Conservation (phyloP, 1,284 basidiomycete genomes). For the Coniophora puteana region DNA sequence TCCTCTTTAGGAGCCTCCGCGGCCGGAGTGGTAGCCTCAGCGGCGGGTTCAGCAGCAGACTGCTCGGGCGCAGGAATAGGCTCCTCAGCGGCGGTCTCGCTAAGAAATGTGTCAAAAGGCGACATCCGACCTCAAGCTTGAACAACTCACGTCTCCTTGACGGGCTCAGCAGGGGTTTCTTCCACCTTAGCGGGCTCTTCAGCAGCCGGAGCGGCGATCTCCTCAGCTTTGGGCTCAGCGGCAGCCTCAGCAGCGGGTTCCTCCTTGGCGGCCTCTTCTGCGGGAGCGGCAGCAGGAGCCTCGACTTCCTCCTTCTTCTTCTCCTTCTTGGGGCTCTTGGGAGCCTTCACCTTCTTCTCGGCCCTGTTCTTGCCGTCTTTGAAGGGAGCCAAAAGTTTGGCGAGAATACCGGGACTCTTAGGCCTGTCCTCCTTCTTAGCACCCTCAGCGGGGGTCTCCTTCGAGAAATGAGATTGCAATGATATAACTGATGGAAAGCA, state of each 20-base stretch:
- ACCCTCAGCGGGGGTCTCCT: slow-evolving; percentile 41
- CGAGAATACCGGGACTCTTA: slow-evolving; percentile 70
- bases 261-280: slow-evolving; percentile 35
- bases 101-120: slow-evolving; percentile 11
- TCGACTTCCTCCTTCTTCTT: slow-evolving; percentile 76
- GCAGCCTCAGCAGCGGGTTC: slow-evolving; percentile 32
- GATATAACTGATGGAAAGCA: slow-evolving; percentile 6
- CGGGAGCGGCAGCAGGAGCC: slow-evolving; percentile 29
- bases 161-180: slow-evolving; percentile 43
- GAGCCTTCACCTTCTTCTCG: slow-evolving; percentile 52
- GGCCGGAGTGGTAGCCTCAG: slow-evolving; percentile 27
- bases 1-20: slow-evolving; percentile 58
- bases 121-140: background rate
- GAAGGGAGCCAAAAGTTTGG: slow-evolving; percentile 73
- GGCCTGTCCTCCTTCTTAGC: slow-evolving; percentile 69
- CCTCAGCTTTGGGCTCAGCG: slow-evolving; percentile 31
- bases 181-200: slow-evolving; percentile 39
- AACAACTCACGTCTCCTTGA: slow-evolving; percentile 53
- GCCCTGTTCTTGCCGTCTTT: slow-evolving; percentile 37
- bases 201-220: slow-evolving; percentile 29
- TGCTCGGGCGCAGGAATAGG: slow-evolving; percentile 27
- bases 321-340: slow-evolving; percentile 52
- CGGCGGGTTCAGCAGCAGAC: slow-evolving; percentile 25
- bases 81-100: slow-evolving; percentile 25
- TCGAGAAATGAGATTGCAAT: slow-evolving; percentile 4